A percentile compares a stretch with the other conserved stretches of the same genome.
Evolutionary conservation across 352 stramenopile genomes (phyloP).

Genomic region (Phytophthora foliorum): DNA sequence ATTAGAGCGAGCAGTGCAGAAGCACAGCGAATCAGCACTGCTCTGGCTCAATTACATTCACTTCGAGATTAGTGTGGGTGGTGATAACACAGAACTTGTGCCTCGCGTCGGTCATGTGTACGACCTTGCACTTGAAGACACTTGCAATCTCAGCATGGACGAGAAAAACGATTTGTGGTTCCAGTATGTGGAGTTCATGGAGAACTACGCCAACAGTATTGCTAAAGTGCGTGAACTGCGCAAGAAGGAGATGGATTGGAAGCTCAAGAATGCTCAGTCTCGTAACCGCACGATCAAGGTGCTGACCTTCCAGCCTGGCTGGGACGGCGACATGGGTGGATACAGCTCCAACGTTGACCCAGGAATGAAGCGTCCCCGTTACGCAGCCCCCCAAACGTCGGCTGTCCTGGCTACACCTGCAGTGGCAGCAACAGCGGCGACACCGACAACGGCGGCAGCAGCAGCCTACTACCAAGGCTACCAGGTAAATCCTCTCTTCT

Average conservation of each 20-base stretch:
- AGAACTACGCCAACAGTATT: slow-evolving; percentile 57
- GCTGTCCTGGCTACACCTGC: slow-evolving; percentile 28
- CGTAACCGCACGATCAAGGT: slow-evolving; percentile 69
- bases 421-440: slow-evolving; percentile 26
- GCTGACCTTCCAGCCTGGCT: slow-evolving; percentile 53
- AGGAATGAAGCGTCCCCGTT: slow-evolving; percentile 67
- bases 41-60: slow-evolving; percentile 80
- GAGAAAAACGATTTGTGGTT: slow-evolving; percentile 89
- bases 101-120: slow-evolving; percentile 55
- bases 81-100: slow-evolving; percentile 42
- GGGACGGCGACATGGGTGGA: slow-evolving; percentile 26
- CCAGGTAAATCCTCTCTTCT: slow-evolving; percentile 65
- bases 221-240: slow-evolving; percentile 61
- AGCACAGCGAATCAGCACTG: slow-evolving; percentile 53
- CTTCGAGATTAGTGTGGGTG: slow-evolving; percentile 61
- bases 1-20: slow-evolving; percentile 57
- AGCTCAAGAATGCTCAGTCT: slow-evolving; percentile 67
- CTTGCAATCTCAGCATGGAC: slow-evolving; percentile 59
- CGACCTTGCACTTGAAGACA: slow-evolving; percentile 59
- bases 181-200: slow-evolving; percentile 81
- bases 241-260: slow-evolving; percentile 69
- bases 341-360: slow-evolving; percentile 46
- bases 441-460: slow-evolving; percentile 37
- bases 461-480: slow-evolving; percentile 84
- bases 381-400: slow-evolving; percentile 41